Evolutionary conservation across 306 rosid genomes (phyloP).

Genomic region (Inga oerstediana): DNA sequence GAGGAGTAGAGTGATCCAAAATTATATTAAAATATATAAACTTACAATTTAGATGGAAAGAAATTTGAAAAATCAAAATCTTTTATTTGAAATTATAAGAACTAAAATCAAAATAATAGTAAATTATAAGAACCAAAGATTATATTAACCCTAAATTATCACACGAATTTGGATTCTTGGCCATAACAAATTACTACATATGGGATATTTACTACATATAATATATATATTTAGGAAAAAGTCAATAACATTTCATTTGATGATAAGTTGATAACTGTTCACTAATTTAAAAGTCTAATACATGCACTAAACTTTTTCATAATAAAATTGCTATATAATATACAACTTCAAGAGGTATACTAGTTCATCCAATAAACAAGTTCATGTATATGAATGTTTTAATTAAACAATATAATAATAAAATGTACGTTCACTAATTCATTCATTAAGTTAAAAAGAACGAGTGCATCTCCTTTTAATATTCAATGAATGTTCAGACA

Average conservation of each 20-base stretch:
- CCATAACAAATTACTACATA: neutral
- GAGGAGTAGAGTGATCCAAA: too few species aligned
- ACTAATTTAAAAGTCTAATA: neutral
- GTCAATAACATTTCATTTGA: neutral
- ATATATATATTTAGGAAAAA: neutral
- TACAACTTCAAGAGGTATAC: neutral
- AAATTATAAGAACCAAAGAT: too few species aligned
- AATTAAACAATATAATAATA: neutral
- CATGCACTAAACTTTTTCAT: neutral
- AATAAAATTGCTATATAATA: neutral
- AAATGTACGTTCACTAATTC: neutral
- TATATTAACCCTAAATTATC: too few species aligned
- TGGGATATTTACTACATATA: neutral
- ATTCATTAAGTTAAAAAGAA: neutral
- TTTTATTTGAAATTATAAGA: too few species aligned
- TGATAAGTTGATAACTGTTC: too few species aligned
- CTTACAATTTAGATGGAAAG: too few species aligned
- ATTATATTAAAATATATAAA: too few species aligned
- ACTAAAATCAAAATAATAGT: too few species aligned
- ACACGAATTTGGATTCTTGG: neutral
- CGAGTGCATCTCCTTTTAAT: neutral
- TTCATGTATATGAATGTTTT: neutral
- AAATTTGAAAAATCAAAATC: too few species aligned
- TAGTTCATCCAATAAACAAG: neutral
- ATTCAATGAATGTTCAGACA: neutral